Base-by-base conservation (phyloP, 768 basidiomycete genomes). In the Gloeopeniophorella convolvens region DNA sequence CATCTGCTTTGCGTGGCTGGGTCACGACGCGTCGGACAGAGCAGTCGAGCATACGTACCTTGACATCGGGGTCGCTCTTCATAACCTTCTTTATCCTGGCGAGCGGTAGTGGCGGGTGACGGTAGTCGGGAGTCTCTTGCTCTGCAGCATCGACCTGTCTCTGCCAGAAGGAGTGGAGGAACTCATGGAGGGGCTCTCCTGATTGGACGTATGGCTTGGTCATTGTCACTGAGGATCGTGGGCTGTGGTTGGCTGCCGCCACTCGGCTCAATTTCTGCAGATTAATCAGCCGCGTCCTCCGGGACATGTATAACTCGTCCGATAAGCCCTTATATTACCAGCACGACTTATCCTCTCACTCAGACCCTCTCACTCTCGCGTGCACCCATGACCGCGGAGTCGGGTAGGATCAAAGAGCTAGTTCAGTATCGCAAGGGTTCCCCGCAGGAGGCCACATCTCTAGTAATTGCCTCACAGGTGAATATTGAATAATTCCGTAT, bases 71-170 rank as follows among this genome's bases (percentile, higher is more conserved):
- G 70, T 93, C 92, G 66, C 87, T 94, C 75, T 98, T 97, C 90
- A 97, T 96, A 50, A 97, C 95, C 67, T 97, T 98, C 75, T 97
- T 98, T 62, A 98, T 96, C 64, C 96, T 74, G 15, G 96, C 96
- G 26, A 99, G 72, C 3, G 95, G 95, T 10, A 98, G 72, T 5
- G 89, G 83, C 1, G 89, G 89, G 62, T 93, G 89, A 45, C 86
- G 73, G 58, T 88, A 89, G 67, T 94, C 92, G 21, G 87, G 87
- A 0, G 82, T 87, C 62, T 93, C 92, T 59, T 83, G 79, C 65
- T 96, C 93, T 0, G 91, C 89, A 5, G 79, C 73, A 64, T 89
- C 83, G 51, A 93, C 79, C 64, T 93, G 90, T 35, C 89, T 70
- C 61, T 89, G 87, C 93, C 93, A 96, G 67, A 96, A 95, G 4